Evolutionary conservation across 345 rosid species (phyloP), one percentile per base, ranked within the genome.

Genomic region (Corymbia maculata): DNA sequence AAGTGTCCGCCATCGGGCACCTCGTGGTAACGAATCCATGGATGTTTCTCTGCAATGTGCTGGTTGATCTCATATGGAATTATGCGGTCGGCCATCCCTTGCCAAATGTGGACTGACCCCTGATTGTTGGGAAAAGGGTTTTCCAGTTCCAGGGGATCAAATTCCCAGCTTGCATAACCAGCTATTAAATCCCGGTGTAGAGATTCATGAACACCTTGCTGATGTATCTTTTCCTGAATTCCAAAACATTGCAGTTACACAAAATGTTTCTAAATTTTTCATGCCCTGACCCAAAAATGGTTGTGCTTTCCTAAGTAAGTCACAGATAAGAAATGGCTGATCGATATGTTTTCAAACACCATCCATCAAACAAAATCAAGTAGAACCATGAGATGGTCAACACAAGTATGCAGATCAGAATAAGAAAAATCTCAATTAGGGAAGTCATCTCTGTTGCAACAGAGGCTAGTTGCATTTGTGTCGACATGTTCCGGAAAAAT

Each of bases 41-140:
- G 97, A 86, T 94, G 94, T 91, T 92, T 95, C 52, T 94, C 89
- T 0, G 95, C 79, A 13, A 97, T 89, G 88, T 90, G 94, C 16
- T 90, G 93, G 53, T 93, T 95, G 49, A 96, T 53, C 75, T 91
- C 87, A 7, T 44, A 87, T 1, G 96, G 96, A 88, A 95, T 91
- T 84, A 96, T 90, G 89, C 93, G 90, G 88, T 97, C 99, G 85
- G 94, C 96, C 5, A 59, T 51, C 22, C 94, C 97, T 91, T 95
- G 97, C 99, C 99, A 97, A 7, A 97, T 85, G 68, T 96, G 96
- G 30, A 97, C 94, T 1, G 94, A 91, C 26, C 97, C 96, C 89
- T 92, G 93, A 3, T 91, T 91, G 85, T 92, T 80, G 0, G 91
- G 92, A 55, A 95, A 95, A n/a, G 98, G 99, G 90, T 96, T 94